Base-by-base conservation (phyloP, 148 eudicot genomes). In the Amaranthus palmeri region DNA sequence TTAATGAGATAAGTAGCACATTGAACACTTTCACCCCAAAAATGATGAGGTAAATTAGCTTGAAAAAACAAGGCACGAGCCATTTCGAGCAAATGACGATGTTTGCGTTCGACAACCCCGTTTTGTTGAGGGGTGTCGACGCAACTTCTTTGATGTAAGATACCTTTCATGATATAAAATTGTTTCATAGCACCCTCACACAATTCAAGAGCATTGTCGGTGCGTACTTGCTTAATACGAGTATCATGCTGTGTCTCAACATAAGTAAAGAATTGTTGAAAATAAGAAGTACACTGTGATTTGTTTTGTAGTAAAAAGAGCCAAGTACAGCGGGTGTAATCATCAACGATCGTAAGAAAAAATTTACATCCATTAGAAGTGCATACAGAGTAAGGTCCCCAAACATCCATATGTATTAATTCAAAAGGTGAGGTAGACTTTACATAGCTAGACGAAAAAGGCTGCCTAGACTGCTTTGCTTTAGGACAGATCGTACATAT, bases 341-440 rank as follows among this genome's bases (percentile, higher is more conserved):
- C 67, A 72, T 72, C 74, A 0, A 72, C 74, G 40, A 72, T 61
- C 0, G 67, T 72, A 4, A n/a, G n/a, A n/a, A n/a, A n/a, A n/a
- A n/a, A n/a, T n/a, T n/a, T n/a, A n/a, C n/a, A n/a, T n/a, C n/a
- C n/a, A n/a, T n/a, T n/a, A n/a, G n/a, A n/a, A n/a, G n/a, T n/a
- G n/a, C n/a, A n/a, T n/a, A n/a, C n/a, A n/a, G n/a, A n/a, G n/a
- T n/a, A n/a, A n/a, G n/a, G n/a, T n/a, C n/a, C n/a, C n/a, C n/a
- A n/a, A n/a, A n/a, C n/a, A n/a, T n/a, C n/a, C n/a, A n/a, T n/a
- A n/a, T n/a, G n/a, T n/a, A n/a, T n/a, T n/a, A n/a, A n/a, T n/a
- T n/a, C n/a, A n/a, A n/a, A n/a, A n/a, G n/a, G n/a, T n/a, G n/a
- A n/a, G n/a, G n/a, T n/a, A n/a, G n/a, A n/a, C n/a, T n/a, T n/a